A percentile compares a stretch with the other conserved stretches of the same genome.
phyloP scores from a whole-genome alignment of 768 basidiomycete species.

The Serendipita sp. region DNA sequence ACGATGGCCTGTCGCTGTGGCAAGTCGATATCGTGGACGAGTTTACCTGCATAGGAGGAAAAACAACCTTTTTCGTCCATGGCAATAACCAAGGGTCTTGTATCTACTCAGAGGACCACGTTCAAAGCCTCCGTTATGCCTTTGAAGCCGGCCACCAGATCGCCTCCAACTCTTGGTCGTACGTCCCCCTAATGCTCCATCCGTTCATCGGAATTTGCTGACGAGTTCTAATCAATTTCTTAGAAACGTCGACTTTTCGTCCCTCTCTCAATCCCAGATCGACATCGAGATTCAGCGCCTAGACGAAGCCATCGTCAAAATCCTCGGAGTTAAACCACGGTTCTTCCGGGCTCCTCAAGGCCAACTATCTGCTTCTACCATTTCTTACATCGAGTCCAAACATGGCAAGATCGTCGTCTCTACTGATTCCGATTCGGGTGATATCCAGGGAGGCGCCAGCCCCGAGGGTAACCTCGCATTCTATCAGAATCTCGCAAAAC shows the following conservation, averaged over 20 bases:
- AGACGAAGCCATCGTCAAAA: conserved; percentile 4
- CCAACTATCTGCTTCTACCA: background rate
- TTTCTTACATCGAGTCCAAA: background rate
- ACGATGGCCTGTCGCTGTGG: background rate
- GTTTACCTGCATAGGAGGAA: background rate
- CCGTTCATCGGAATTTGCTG: background rate
- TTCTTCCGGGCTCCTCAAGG: background rate
- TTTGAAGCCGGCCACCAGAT: background rate
- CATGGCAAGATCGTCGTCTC: conserved; percentile 1
- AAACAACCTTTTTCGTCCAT: background rate
- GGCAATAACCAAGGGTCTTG: background rate
- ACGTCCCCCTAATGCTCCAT: background rate
- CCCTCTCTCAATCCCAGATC: background rate
- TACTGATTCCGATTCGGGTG: background rate
- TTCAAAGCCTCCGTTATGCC: background rate
- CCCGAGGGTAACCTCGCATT: background rate
- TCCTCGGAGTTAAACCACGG: conserved; percentile 2
- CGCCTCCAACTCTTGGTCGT: background rate
- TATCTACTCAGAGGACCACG: background rate
- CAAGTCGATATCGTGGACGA: background rate
- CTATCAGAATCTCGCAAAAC: background rate
- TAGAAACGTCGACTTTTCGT: background rate
- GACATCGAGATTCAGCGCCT: background rate
- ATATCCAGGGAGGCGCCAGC: background rate
- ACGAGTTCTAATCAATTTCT: background rate